Evolutionary conservation across 1,284 basidiomycete genomes (phyloP), one percentile per base, ranked within the genome.

Genomic region (Anthracocystis walkeri): DNA sequence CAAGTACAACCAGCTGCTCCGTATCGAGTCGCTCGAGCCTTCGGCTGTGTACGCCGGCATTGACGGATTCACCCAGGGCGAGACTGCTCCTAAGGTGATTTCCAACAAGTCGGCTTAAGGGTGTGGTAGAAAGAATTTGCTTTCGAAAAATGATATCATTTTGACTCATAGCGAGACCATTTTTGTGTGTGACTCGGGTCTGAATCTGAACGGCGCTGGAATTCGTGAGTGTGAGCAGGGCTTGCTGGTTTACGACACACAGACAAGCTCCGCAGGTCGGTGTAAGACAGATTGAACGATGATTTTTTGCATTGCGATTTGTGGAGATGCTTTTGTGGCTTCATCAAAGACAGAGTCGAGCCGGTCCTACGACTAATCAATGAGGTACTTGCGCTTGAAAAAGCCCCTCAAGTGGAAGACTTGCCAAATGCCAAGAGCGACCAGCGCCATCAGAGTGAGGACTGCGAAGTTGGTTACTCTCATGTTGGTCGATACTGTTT

Each of bases 331-430:
- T 31, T 20, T 33, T 31, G 48, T 6, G 29, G 29, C 29, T 29
- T 29, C 29, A 5, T 29, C 5, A 14, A 25, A 18, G 42, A 14
- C 12, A 23, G 49, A 16, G 35, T 31, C 8, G 12, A n/a, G 25
- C 23, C 11, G 4, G 51, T 4, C 33, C 4, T 38, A 33, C 31
- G 31, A 11, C 31, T 65, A 96, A 85, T 97, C 95, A 83, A 98
- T 97, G 84, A 98, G 91, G 86, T 97, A 97, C 87, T 98, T 97
- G 83, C 93, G 90, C 88, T 94, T 95, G 90, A 98, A 97, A 89
- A 93, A 97, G 38, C 92, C 90, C 54, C 95, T 90, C 38, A 98
- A 88, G 84, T 98, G 95, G 83, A 97, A 87, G 42, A 98, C 92
- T 87, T 97, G 95, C 96, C 96, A 99, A 38, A 89, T 89, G 20